Conservation (phyloP, 2,329 filamentous ascomycete genomes). For the Xylaria sp. region DNA sequence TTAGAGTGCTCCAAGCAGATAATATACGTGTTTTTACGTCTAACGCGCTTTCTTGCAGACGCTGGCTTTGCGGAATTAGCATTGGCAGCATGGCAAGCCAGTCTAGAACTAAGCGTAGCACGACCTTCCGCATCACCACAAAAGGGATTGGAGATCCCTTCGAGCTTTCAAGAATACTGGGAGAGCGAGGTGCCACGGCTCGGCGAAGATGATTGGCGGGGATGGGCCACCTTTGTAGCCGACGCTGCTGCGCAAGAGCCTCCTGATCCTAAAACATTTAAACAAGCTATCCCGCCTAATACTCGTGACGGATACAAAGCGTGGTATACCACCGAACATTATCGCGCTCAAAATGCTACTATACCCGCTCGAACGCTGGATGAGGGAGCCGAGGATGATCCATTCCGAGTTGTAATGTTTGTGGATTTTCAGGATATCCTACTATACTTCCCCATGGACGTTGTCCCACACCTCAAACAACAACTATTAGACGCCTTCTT, state of each 20-base stretch:
- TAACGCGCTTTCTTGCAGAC: constrained; percentile 79
- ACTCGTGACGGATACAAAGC: constrained; percentile 61
- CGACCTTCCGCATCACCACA: constrained; percentile 57
- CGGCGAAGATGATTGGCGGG: constrained; percentile 76
- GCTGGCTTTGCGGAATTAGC: constrained; percentile 83
- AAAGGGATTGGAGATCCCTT: constrained; percentile 47
- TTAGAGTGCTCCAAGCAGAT: constrained; percentile 55
- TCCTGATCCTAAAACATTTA: constrained; percentile 53
- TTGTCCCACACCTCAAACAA: constrained; percentile 52
- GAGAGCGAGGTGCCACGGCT: constrained; percentile 83
- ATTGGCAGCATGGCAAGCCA: constrained; percentile 83
- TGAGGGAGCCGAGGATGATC: constrained; percentile 80
- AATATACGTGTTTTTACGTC: constrained; percentile 78
- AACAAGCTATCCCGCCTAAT: constrained; percentile 34
- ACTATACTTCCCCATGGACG: constrained; percentile 58
- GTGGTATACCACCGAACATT: constrained; percentile 67
- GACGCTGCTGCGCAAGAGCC: constrained; percentile 53
- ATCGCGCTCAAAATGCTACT: constrained; percentile 58
- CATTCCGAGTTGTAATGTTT: constrained; percentile 83
- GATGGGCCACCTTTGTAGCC: constrained; percentile 72
- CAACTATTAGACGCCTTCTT: constrained; percentile 77
- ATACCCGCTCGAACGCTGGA: constrained; percentile 80
- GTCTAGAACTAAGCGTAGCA: constrained; percentile 78
- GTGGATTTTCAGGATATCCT: constrained; percentile 77
- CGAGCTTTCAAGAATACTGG: constrained; percentile 80